phyloP scores from a whole-genome alignment of 148 eudicot species.

The Rhododendron griersonianum region DNA sequence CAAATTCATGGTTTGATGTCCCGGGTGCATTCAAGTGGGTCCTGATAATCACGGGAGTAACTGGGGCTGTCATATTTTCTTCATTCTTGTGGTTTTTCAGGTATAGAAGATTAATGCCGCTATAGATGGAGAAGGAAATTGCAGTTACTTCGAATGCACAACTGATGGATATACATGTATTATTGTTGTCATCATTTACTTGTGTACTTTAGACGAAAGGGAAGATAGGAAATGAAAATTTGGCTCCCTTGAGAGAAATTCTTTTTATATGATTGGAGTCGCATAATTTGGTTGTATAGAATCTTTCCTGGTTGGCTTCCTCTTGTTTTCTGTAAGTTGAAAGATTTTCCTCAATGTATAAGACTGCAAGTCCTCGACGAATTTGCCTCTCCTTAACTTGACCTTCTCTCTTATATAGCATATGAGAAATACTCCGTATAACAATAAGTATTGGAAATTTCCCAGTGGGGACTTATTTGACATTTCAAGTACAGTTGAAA shows the following conservation, averaged over 20 bases:
- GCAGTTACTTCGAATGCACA: background rate
- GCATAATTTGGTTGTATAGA: background rate
- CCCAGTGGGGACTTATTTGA: background rate
- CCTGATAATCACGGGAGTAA: constrained; percentile 57
- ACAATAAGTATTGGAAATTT: background rate
- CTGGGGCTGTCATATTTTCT: constrained; percentile 56
- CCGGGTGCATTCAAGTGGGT: constrained; percentile 79
- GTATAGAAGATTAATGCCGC: constrained; percentile 82
- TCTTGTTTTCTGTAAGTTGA: background rate
- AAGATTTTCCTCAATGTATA: background rate
- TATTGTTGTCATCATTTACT: background rate
- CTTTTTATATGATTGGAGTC: background rate
- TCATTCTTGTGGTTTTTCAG: constrained; percentile 80
- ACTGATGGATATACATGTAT: background rate
- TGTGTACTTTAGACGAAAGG: background rate
- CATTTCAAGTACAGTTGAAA: background rate
- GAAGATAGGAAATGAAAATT: background rate
- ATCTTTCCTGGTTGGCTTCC: background rate
- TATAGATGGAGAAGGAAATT: constrained; percentile 34
- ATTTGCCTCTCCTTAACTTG: background rate
- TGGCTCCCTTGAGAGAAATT: background rate
- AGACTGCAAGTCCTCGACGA: background rate
- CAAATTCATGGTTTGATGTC: constrained; percentile 52
- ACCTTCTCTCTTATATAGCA: background rate
- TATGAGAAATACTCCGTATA: background rate